Base-by-base conservation (phyloP, 1,284 basidiomycete genomes). In the Marasmius sp. region DNA sequence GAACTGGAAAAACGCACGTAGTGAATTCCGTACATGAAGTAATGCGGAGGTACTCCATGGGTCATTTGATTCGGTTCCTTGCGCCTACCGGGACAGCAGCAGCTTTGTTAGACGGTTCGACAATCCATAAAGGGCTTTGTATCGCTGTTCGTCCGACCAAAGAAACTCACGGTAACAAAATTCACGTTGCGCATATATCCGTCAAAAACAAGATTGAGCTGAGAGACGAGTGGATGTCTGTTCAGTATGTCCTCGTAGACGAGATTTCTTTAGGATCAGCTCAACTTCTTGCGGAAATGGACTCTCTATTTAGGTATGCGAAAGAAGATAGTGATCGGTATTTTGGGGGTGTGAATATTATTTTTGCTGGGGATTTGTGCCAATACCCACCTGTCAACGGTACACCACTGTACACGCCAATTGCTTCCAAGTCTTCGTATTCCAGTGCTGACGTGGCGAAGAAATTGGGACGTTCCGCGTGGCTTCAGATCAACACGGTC, bases 281-380 rank as follows among this genome's bases (percentile, higher is more conserved):
- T 14, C 39, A 67, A 16, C 57, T 74, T 0, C 52, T 76, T 1
- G 58, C 58, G 12, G 61, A 71, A 6, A 65, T 76, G 20, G 69
- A 70, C 49, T 62, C 72, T 51, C 63, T 67, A 0, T 47, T 75
- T 0, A 51, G 62, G 3, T 65, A 65, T 56, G 72, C 72, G 0
- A 75, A 69, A 54, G 67, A 68, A 9, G 54, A 64, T 3, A 27
- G 8, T 36, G 57, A 66, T 49, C 50, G 57, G 38, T 65, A 60
- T n/a, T 76, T 75, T 66, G 72, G 75, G 6, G 72, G 72, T 1
- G 58, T 75, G 0, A 74, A 70, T 49, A 45, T 75, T 0, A 71
- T 75, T 14, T 70, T 74, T 61, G 61, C 72, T 27, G 74, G 75
- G 7, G 74, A 77, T 61, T 72, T 75, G 48, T 67, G 9, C 57